Base-by-base conservation (phyloP, 345 rosid species). In the Ailanthus altissimus region DNA sequence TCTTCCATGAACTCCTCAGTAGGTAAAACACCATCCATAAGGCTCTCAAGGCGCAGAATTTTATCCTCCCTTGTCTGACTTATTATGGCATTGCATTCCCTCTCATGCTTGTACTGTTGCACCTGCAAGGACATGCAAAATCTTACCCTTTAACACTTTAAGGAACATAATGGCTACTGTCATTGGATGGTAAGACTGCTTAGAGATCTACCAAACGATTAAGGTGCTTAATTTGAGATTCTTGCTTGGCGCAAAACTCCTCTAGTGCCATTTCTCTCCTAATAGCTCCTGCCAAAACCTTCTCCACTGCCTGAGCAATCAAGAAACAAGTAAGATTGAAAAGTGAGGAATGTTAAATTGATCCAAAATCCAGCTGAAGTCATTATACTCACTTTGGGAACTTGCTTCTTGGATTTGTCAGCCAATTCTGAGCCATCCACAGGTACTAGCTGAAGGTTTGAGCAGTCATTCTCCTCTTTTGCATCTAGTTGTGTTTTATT, bases 251-350 rank as follows among this genome's bases (percentile, higher is more conserved):
- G 83, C 97, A 97, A 69, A 83, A 87, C 80, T 97, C 98, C 85
- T 97, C 98, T 66, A 94, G 78, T 80, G 97, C 99, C 98, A 97
- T 97, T 89, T 97, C 98, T 82, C 98, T 90, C 79, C 99, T 83
- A 78, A 97, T 92, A 53, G 99, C 92, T 80, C 97, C 98, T 42
- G 98, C 92, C 86, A 97, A 87, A 68, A 97, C 97, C 86, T 91
- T 94, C 89, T 90, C 92, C 78, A 94, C 97, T 64, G 99, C 98
- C 99, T 97, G 85, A 64, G 76, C 28, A 76, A 77, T 26, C 38
- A 54, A 75, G 76, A 66, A 72, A 51, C 58, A 65, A 53, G 68
- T n/a, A 69, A 65, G 60, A 18, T 0, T 51, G 8, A 67, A 66
- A 53, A 57, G 50, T 73, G 73, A 32, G 21, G 68, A 78, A 5